Percentiles rank a stretch among this genome's conserved stretches.
phyloP scores from a whole-genome alignment of 148 eudicot species.

The Vaccinium darrowii region DNA sequence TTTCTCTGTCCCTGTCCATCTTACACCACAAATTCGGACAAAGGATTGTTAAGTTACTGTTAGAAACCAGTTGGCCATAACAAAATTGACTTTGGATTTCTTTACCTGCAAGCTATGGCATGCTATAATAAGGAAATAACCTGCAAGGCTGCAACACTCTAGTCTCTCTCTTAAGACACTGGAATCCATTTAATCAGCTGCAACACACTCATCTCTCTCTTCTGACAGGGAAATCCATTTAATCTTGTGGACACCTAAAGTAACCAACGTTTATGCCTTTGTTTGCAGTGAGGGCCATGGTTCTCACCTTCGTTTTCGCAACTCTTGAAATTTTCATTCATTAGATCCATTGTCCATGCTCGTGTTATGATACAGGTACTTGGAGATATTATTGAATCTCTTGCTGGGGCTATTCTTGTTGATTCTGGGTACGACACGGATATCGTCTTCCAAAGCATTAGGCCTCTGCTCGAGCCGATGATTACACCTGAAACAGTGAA shows the following conservation, averaged over 20 bases:
- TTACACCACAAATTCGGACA: background rate
- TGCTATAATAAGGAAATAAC: background rate
- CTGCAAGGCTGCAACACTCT: no score
- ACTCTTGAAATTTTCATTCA: background rate
- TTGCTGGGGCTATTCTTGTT: slow-evolving; percentile 83
- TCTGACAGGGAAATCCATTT: background rate
- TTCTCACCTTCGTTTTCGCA: background rate
- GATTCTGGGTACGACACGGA: slow-evolving; percentile 69
- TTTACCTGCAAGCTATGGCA: background rate
- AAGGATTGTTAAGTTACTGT: background rate
- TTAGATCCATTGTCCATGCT: background rate
- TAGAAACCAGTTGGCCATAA: background rate
- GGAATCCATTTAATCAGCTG: no score
- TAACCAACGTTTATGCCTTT: background rate
- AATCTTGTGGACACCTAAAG: background rate
- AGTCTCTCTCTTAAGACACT: no score
- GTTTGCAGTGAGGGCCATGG: background rate
- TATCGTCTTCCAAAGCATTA: slow-evolving; percentile 47
- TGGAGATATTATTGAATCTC: slow-evolving; percentile 83
- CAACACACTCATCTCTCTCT: background rate
- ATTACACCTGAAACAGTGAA: slow-evolving; percentile 66
- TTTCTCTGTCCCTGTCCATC: background rate
- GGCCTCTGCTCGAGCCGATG: slow-evolving; percentile 72
- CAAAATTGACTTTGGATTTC: background rate
- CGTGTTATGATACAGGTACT: slow-evolving; percentile 50